Percentiles rank a stretch among this genome's conserved stretches.
These are phyloP conservation scores for Oxytropis ochrocephala DNA, from an alignment of 306 rosid genomes.

Conservation along the genomic window DNA sequence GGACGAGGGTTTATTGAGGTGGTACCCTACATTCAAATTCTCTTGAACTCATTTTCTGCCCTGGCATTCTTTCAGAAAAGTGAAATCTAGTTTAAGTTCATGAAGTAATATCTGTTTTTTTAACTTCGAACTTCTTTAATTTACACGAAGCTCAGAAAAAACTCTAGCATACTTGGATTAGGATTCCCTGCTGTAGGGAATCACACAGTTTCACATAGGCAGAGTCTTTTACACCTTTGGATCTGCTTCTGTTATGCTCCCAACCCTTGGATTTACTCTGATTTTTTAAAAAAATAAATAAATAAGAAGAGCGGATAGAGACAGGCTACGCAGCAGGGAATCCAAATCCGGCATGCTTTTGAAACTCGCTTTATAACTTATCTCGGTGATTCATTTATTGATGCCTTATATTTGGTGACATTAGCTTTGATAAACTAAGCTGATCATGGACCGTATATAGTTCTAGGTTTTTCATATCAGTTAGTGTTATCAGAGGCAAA, in stretches of 20 bases:
- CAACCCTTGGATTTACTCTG: no score
- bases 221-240: no score
- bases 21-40: background rate
- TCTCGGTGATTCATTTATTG: background rate
- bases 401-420: background rate
- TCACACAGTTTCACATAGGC: no score
- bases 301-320: no score
- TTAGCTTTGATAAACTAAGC: background rate
- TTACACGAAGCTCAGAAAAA: background rate
- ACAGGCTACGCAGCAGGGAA: no score
- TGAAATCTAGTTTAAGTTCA: background rate
- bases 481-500: background rate
- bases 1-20: slow-evolving; percentile 97
- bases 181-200: no score
- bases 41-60: background rate
- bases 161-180: background rate
- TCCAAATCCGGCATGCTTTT: background rate
- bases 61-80: background rate
- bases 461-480: background rate
- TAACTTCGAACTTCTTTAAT: background rate
- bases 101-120: background rate
- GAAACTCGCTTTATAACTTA: background rate
- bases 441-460: background rate
- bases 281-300: no score
- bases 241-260: no score